These are phyloP conservation scores for Arabis alpina DNA, from an alignment of 345 rosid species.

Conservation along the genomic window DNA sequence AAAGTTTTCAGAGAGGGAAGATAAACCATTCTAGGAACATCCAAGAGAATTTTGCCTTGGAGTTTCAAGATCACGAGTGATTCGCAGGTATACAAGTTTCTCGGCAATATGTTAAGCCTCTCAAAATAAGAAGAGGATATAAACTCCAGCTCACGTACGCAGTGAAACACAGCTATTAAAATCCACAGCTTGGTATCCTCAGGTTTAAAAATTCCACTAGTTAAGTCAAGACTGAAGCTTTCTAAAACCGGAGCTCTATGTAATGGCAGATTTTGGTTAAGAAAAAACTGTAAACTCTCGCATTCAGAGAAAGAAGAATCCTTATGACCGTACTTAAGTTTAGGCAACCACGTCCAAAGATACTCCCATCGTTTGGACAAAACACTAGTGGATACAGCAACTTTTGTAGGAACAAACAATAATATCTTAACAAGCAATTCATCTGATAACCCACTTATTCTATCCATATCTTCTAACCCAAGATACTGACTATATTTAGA, in stretches of 20 bases:
- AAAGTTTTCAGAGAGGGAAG: constrained; percentile 18
- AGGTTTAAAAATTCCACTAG: not conserved
- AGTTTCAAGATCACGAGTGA: constrained; percentile 12
- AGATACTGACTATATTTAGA: no score
- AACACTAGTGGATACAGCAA: constrained; percentile 27
- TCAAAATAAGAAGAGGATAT: fast-evolving
- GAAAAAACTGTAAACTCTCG: not conserved
- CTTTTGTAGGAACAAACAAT: constrained; percentile 17
- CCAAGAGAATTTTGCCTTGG: not conserved
- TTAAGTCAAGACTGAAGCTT: constrained; percentile 2
- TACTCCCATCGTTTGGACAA: constrained; percentile 29
- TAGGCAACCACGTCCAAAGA: constrained; percentile 33
- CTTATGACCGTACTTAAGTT: not conserved
- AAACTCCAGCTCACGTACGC: constrained; percentile 6
- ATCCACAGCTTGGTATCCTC: not conserved
- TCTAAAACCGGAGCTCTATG: constrained; percentile 21
- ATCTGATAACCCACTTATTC: constrained; percentile 3
- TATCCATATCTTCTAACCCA: constrained; percentile 16
- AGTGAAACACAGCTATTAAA: constrained; percentile 1
- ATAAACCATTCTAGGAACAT: constrained; percentile 14
- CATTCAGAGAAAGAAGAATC: not conserved
- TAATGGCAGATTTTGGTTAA: constrained; percentile 12
- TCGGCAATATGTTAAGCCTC: not conserved
- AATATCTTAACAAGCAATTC: constrained; percentile 22
- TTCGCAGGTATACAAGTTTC: not conserved